Evolutionary conservation across 2,329 filamentous ascomycete genomes (phyloP).

Genomic region (Exophiala xenobiotica): DNA sequence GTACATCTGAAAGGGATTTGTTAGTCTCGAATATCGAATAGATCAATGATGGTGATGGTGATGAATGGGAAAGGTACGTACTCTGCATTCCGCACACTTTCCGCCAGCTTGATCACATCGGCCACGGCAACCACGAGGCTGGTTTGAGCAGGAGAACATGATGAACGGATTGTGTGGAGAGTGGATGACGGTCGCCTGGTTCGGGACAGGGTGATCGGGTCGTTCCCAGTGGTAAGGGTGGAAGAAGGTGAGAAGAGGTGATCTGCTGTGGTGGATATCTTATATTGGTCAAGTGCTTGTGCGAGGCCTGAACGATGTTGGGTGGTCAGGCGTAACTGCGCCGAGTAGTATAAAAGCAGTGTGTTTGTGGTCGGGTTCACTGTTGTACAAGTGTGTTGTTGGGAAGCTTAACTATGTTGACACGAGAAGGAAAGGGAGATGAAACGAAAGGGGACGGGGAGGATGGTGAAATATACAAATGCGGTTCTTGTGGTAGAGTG

Average conservation of each 20-base stretch:
- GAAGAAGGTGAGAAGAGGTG: neutral
- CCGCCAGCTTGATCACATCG: conserved; percentile 44
- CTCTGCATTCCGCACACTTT: conserved; percentile 47
- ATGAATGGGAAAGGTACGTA: conserved; percentile 33
- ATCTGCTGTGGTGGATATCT: neutral
- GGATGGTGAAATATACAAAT: neutral
- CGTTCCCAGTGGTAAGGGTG: neutral
- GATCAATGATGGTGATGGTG: neutral
- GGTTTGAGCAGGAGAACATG: conserved; percentile 51
- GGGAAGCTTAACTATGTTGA: neutral
- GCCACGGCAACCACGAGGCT: conserved; percentile 49
- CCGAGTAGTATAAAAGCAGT: no score
- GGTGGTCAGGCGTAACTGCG: no score
- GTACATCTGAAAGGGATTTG: conserved; percentile 24
- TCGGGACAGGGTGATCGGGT: neutral
- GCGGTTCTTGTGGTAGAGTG: neutral
- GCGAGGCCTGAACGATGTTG: no score
- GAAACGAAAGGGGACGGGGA: neutral
- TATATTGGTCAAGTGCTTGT: neutral
- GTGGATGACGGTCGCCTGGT: neutral
- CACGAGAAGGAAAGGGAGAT: neutral
- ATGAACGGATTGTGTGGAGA: conserved; percentile 16
- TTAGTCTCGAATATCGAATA: conserved; percentile 14
- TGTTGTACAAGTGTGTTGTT: no score
- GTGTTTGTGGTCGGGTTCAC: no score